Conservation (phyloP, 2,329 filamentous ascomycete genomes). For the Monosporascus cannonballus region DNA sequence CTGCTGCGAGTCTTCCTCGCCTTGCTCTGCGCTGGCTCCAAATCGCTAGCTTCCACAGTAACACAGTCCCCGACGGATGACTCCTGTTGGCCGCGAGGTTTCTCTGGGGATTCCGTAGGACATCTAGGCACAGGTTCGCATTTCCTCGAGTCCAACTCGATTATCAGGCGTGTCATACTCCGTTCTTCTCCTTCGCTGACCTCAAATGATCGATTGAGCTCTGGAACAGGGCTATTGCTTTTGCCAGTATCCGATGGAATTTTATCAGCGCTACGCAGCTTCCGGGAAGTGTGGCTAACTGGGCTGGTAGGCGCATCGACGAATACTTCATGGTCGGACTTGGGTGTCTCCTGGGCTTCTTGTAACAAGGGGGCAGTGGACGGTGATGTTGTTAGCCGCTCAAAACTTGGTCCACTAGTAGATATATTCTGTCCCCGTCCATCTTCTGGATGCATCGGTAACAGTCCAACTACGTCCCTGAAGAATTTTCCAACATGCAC, state of each 20-base stretch:
- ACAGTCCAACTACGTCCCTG: background rate
- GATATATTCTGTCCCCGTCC: background rate
- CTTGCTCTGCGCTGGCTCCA: conserved; percentile 2
- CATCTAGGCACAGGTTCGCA: conserved; percentile 22
- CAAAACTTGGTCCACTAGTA: background rate
- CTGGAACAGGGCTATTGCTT: background rate
- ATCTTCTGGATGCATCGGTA: background rate
- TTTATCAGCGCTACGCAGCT: background rate
- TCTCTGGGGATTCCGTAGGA: conserved; percentile 23
- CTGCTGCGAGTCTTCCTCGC: conserved; percentile 8
- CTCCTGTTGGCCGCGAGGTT: conserved; percentile 6
- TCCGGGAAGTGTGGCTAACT: conserved; percentile 20
- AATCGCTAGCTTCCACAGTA: conserved; percentile 11
- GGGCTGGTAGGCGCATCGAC: conserved; percentile 45
- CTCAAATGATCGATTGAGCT: conserved; percentile 24
- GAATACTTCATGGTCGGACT: conserved; percentile 40
- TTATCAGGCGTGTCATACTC: conserved; percentile 41
- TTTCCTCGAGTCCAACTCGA: conserved; percentile 41
- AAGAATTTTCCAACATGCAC: background rate
- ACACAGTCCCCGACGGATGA: conserved; percentile 15
- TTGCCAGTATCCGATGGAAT: background rate
- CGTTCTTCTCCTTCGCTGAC: conserved; percentile 36
- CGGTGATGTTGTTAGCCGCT: conserved; percentile 9
- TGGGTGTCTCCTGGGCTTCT: conserved; percentile 30
- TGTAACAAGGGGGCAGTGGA: conserved; percentile 8